Evolutionary conservation across 2,329 filamentous ascomycete genomes (phyloP), one percentile per base, ranked within the genome.

Genomic region (Aspergillus pseudotamarii): DNA sequence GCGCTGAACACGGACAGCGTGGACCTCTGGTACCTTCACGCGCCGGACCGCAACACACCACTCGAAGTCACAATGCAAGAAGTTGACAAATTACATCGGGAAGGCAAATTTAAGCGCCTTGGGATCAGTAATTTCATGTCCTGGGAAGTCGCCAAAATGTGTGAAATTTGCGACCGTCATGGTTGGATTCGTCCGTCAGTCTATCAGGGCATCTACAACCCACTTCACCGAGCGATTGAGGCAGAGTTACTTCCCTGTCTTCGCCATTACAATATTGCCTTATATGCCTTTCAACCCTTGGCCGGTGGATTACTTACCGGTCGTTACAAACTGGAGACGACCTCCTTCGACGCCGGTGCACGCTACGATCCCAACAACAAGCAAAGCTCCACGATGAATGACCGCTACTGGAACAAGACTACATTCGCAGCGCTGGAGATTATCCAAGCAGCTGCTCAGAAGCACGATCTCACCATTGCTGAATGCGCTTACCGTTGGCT

Each of bases 71-170:
- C 83, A 1, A 72, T 84, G 34, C 70, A 73, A 11, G 82, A 75
- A 32, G 80, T 85, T 34, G 77, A 85, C 66, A 71, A 78, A 8
- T 73, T 85, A 1, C 73, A 82, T 71, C 68, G 78, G 26, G 77
- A 81, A 57, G 83, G 83, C 0, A 74, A 76, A 34, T 83, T 85
- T 67, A 71, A 72, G 19, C 70, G 76, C 2, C 78, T 81, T 45
- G 82, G 81, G 0, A 71, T 85, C 50, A 78, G 75, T 59, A 85
- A 85, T 65, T 84, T 78, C 63, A 73, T 74, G 69, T 70, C 79
- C 0, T 80, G 78, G 74, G 81, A 85, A 66, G 81, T 84, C 0
- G 80, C 81, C 0, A 74, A 80, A 64, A 81, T 85, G 34, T 79
- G 78, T 63, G 79, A 82, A 67, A 74, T 83, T 6, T 83, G 81